Conservation (phyloP, 164 flowering plant genomes). For the Magnolia kwangsiensis region DNA sequence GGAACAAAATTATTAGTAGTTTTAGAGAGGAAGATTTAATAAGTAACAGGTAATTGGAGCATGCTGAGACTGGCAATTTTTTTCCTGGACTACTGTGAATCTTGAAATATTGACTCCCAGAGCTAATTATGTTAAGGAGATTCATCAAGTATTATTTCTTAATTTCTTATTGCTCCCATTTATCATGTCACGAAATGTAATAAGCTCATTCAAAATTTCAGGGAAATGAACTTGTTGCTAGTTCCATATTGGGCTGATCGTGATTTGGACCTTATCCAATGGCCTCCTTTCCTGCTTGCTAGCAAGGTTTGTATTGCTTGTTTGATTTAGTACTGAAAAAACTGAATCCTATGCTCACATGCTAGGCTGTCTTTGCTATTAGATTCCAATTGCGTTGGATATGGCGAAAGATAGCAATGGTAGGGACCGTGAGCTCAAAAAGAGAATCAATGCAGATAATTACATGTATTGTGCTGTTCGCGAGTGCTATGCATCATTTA, state of each 20-base stretch:
- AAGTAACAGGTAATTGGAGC: constrained; percentile 51
- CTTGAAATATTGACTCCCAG: neutral
- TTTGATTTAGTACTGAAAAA: neutral
- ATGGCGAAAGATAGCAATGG: constrained; percentile 98
- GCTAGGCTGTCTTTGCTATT: constrained; percentile 9
- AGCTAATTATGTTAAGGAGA: neutral
- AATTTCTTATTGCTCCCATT: neutral
- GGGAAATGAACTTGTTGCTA: constrained; percentile 94
- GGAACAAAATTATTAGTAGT: constrained; percentile 85
- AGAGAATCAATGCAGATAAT: constrained; percentile 57
- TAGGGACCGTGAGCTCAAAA: constrained; percentile 71
- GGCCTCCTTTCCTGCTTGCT: constrained; percentile 98
- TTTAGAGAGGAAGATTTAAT: constrained; percentile 96
- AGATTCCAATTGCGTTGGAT: constrained; percentile 97
- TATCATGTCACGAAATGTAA: neutral
- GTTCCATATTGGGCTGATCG: constrained; percentile 98
- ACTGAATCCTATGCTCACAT: neutral
- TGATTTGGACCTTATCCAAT: constrained; percentile 71
- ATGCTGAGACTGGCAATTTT: neutral
- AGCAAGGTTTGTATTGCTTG: constrained; percentile 67
- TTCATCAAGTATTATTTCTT: neutral
- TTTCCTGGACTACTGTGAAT: neutral
- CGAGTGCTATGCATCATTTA: constrained; percentile 86
- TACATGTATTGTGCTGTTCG: constrained; percentile 86
- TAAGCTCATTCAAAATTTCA: constrained; percentile 20